These are phyloP conservation scores for Epichloe festucae DNA, from an alignment of 2,329 filamentous ascomycete species.

Conservation along the genomic window DNA sequence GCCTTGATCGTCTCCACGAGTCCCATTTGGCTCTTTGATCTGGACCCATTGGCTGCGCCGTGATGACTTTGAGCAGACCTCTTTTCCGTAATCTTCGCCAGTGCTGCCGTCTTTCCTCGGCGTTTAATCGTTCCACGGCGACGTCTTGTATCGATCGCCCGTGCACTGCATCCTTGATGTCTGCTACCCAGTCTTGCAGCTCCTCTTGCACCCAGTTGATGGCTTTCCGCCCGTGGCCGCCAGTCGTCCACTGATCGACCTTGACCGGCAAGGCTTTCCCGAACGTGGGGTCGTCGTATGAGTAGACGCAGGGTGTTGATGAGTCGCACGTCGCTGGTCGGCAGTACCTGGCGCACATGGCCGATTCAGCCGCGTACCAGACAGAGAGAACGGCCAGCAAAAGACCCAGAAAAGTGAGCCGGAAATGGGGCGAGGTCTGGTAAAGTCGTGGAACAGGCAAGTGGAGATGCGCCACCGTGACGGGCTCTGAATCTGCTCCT, in stretches of 20 bases:
- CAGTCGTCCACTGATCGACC: constrained; percentile 46
- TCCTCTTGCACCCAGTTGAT: constrained; percentile 28
- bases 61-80: constrained; percentile 23
- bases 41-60: constrained; percentile 21
- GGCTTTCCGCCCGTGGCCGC: constrained; percentile 33
- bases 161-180: constrained; percentile 31
- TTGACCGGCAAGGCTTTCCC: constrained; percentile 49
- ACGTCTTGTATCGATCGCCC: constrained; percentile 31
- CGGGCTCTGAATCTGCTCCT: constrained; percentile 3
- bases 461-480: constrained; percentile 23
- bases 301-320: constrained; percentile 37
- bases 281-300: constrained; percentile 44
- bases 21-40: constrained; percentile 31
- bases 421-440: constrained; percentile 28
- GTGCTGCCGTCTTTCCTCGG: constrained; percentile 34
- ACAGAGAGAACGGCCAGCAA: constrained; percentile 28
- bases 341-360: constrained; percentile 41
- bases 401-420: constrained; percentile 35
- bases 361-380: constrained; percentile 44
- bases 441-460: constrained; percentile 36
- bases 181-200: constrained; percentile 32
- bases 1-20: constrained; percentile 29
- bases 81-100: constrained; percentile 37
- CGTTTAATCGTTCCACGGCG: constrained; percentile 30
- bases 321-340: constrained; percentile 36